These are phyloP conservation scores for Pestalotiopsis sp. DNA, from an alignment of 2,329 filamentous ascomycete species.

Conservation along the genomic window DNA sequence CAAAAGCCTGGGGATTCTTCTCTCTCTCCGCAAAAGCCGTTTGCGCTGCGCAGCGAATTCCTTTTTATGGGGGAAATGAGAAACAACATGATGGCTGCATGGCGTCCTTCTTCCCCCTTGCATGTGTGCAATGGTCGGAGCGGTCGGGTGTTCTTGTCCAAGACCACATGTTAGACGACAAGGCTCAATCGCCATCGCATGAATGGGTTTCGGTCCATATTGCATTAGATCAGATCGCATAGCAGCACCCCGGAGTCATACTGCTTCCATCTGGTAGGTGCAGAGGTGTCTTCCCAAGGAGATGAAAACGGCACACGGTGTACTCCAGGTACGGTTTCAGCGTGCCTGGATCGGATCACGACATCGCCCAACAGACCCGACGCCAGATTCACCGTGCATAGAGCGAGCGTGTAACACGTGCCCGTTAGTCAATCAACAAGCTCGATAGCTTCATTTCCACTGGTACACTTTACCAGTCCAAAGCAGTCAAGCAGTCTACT, in stretches of 20 bases:
- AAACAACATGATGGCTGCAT: not conserved
- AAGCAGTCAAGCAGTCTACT: not conserved
- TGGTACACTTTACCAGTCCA: not conserved
- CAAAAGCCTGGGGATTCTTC: constrained; percentile 7
- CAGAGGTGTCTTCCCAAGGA: too few relatives aligned
- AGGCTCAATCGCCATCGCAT: not conserved
- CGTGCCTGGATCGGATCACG: not conserved
- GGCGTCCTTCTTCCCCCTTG: not conserved
- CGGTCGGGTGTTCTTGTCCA: not conserved
- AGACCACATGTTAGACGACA: not conserved
- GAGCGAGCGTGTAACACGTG: not conserved
- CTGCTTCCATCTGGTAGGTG: too few relatives aligned
- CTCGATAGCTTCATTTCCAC: not conserved
- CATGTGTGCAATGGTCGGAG: not conserved
- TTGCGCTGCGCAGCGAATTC: not conserved
- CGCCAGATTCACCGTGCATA: not conserved
- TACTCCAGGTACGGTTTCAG: not conserved
- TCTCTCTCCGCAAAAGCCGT: not conserved
- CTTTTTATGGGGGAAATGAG: not conserved
- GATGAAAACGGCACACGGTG: not conserved
- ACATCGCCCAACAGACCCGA: not conserved
- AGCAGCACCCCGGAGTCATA: too few relatives aligned
- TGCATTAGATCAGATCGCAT: not conserved
- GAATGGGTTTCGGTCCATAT: not conserved
- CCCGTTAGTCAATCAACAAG: not conserved